These are phyloP conservation scores for Cryptosporidium parvum DNA, from an alignment of 169 alveolate species.

Conservation along the genomic window DNA sequence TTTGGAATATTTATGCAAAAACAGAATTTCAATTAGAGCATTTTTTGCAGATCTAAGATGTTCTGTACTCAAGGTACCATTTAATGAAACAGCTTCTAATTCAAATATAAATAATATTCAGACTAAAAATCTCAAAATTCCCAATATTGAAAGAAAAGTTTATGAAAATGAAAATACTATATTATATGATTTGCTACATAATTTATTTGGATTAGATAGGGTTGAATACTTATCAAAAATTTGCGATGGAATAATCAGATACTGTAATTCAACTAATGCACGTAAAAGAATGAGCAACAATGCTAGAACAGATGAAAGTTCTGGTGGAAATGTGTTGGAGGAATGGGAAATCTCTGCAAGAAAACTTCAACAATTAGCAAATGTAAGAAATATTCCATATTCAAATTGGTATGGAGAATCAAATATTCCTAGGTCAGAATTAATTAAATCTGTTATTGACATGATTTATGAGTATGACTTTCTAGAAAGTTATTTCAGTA, in stretches of 20 bases:
- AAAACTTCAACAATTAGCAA: constrained; percentile 54
- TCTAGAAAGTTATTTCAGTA: constrained; percentile 26
- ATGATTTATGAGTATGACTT: constrained; percentile 72
- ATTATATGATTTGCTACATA: not conserved
- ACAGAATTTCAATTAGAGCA: constrained; percentile 53
- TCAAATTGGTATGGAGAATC: constrained; percentile 52
- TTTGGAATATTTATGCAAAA: constrained; percentile 13
- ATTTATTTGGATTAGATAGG: constrained; percentile 33
- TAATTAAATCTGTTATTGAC: constrained; percentile 53
- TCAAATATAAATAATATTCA: not conserved
- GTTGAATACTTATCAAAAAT: constrained; percentile 11
- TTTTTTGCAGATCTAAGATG: constrained; percentile 72
- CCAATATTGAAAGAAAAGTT: not conserved
- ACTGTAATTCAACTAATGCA: constrained; percentile 7
- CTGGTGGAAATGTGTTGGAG: not conserved
- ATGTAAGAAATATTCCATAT: constrained; percentile 35
- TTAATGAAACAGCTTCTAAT: constrained; percentile 47
- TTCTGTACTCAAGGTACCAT: constrained; percentile 50
- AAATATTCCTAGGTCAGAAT: constrained; percentile 26
- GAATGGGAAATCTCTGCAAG: constrained; percentile 76
- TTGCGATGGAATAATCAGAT: constrained; percentile 19
- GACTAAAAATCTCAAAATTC: not conserved
- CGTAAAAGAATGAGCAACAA: not conserved
- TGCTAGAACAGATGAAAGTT: not conserved
- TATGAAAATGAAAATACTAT: not conserved